Conservation (phyloP, 2,329 filamentous ascomycete species). For the Epichloe baconii region DNA sequence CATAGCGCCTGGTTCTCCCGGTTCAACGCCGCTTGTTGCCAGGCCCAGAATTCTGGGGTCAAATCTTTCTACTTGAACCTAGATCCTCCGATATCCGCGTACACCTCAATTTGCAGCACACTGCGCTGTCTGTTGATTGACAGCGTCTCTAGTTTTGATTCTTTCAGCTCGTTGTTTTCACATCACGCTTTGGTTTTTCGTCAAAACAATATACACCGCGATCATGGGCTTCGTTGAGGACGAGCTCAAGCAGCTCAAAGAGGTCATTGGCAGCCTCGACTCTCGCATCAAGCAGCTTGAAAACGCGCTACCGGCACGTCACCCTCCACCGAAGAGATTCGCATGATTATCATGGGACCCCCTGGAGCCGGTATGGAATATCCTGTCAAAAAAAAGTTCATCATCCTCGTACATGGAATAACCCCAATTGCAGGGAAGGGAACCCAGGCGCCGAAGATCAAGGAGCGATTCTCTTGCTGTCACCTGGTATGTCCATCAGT, state of each 20-base stretch:
- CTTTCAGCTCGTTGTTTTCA: constrained; percentile 5
- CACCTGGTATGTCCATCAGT: constrained; percentile 58
- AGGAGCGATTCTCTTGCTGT: constrained; percentile 95
- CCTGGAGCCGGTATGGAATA: constrained; percentile 74
- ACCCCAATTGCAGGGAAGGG: constrained; percentile 63
- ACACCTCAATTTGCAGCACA: not conserved
- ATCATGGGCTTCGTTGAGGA: constrained; percentile 83
- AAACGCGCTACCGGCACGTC: constrained; percentile 48
- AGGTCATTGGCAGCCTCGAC: constrained; percentile 73
- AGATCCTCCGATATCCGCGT: not conserved
- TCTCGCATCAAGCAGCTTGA: constrained; percentile 78
- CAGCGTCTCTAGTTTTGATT: not conserved
- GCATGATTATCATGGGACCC: constrained; percentile 98
- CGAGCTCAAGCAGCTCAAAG: constrained; percentile 73
- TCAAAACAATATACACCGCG: constrained; percentile 14
- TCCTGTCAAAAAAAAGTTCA: not conserved
- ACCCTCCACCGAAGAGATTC: constrained; percentile 50
- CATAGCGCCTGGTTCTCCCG: not conserved
- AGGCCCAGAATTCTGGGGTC: not conserved
- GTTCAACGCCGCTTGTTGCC: not conserved
- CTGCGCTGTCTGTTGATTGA: not conserved
- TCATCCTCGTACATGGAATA: not conserved
- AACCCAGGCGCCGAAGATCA: constrained; percentile 94
- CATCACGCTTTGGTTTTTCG: constrained; percentile 3
- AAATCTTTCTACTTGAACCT: not conserved